Conservation (phyloP, 371 early-diverging fungal genomes). For the Chytridium lagenaria region DNA sequence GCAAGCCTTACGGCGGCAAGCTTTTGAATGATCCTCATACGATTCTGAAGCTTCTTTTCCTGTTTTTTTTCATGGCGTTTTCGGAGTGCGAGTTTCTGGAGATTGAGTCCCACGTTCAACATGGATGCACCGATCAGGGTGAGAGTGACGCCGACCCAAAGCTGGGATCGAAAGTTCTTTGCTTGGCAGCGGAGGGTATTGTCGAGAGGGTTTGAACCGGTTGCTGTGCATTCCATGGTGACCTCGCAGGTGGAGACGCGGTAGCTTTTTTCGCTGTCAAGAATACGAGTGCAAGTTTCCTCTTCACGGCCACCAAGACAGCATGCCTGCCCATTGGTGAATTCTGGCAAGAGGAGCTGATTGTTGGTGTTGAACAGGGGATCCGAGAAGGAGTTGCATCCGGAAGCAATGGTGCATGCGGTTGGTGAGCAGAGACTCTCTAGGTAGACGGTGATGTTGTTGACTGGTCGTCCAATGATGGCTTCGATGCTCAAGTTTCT, state of each 20-base stretch:
- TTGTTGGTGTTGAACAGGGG: conserved; percentile 36
- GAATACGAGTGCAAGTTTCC: conserved; percentile 48
- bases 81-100: conserved; percentile 81
- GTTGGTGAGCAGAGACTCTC: conserved; percentile 51
- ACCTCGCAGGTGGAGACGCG: conserved; percentile 43
- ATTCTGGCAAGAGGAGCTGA: conserved; percentile 29
- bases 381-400: conserved; percentile 50
- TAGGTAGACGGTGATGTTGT: conserved; percentile 33
- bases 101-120: conserved; percentile 83
- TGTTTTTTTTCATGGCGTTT: conserved; percentile 57
- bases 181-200: background rate
- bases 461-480: conserved; percentile 13
- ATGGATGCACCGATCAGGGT: conserved; percentile 73
- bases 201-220: background rate
- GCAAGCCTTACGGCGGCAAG: conserved; percentile 21
- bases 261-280: too few relatives aligned
- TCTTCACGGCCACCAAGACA: conserved; percentile 25
- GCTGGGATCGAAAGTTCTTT: conserved; percentile 14
- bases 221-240: conserved; percentile 10
- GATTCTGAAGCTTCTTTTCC: conserved; percentile 24
- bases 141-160: conserved; percentile 75
- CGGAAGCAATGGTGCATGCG: conserved; percentile 65
- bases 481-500: conserved; percentile 24
- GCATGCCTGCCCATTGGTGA: conserved; percentile 20
- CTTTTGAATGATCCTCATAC: conserved; percentile 18